Conservation (phyloP, 116 monocot genomes). For the Trichopus zeylanicus region DNA sequence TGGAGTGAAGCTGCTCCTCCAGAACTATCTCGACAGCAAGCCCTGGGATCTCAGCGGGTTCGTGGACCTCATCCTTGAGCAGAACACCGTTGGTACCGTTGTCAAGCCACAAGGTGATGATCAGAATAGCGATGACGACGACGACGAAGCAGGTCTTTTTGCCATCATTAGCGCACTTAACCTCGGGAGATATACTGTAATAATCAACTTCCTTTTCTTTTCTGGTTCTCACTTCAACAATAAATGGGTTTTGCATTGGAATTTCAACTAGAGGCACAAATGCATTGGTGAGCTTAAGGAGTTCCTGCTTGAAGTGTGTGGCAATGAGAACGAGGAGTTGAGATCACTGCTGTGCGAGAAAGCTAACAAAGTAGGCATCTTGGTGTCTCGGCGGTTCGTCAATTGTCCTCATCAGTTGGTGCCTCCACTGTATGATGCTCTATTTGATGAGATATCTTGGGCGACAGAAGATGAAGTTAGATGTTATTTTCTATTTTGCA, state of each 20-base stretch:
- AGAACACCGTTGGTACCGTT: constrained; percentile 68
- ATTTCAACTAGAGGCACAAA: constrained; percentile 27
- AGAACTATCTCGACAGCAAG: constrained; percentile 24
- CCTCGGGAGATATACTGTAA: constrained; percentile 45
- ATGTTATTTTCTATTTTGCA: background rate
- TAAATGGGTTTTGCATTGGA: background rate
- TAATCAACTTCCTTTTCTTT: background rate
- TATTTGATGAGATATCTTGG: constrained; percentile 93
- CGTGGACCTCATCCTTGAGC: constrained; percentile 58
- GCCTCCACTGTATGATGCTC: constrained; percentile 64
- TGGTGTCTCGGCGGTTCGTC: constrained; percentile 78
- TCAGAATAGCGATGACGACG: constrained; percentile 12
- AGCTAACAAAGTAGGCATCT: constrained; percentile 44
- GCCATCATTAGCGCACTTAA: constrained; percentile 54
- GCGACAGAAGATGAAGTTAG: constrained; percentile 96
- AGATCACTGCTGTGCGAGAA: constrained; percentile 31
- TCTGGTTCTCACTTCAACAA: background rate
- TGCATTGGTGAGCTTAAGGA: constrained; percentile 70
- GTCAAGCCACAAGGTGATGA: constrained; percentile 30
- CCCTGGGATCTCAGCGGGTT: constrained; percentile 60
- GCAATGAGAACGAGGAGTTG: constrained; percentile 37
- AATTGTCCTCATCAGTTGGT: constrained; percentile 77
- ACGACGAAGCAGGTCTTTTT: constrained; percentile 27
- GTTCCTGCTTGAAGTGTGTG: constrained; percentile 45
- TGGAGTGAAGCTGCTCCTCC: constrained; percentile 36